A percentile compares a stretch with the other conserved stretches of the same genome.
Conservation (phyloP, 1,139 yeast species). For the Taphrina wiesneri region DNA sequence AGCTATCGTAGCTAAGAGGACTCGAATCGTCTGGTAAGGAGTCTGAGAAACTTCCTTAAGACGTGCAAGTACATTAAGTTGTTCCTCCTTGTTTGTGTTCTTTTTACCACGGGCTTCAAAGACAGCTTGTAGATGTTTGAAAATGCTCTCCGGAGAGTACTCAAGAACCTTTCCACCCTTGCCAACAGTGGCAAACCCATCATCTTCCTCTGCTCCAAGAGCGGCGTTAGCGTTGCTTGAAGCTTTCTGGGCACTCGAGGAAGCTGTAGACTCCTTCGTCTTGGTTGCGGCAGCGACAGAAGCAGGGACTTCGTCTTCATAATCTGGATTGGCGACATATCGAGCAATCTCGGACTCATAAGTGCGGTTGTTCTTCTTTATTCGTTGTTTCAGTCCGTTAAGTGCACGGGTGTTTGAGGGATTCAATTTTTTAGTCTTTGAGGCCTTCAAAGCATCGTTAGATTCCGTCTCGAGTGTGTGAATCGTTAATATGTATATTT, state of each 20-base stretch:
- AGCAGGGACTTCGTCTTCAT: slow-evolving; percentile 42
- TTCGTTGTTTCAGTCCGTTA: slow-evolving; percentile 85
- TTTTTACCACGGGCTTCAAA: slow-evolving; percentile 94
- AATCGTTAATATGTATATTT: slow-evolving; percentile 65
- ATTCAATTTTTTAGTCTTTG: slow-evolving; percentile 69
- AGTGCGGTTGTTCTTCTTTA: slow-evolving; percentile 76
- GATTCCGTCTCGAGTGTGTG: slow-evolving; percentile 73
- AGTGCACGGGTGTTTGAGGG: slow-evolving; percentile 85
- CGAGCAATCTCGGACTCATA: slow-evolving; percentile 59
- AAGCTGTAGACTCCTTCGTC: slow-evolving; percentile 22
- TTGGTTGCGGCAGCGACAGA: slow-evolving; percentile 40
- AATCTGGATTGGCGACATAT: slow-evolving; percentile 69
- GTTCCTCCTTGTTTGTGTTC: slow-evolving; percentile 82
- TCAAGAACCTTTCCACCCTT: slow-evolving; percentile 49
- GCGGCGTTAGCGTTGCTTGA: slow-evolving; percentile 22
- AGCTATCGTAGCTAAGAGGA: slow-evolving; percentile 80
- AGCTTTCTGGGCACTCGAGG: neutral
- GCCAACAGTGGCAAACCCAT: slow-evolving; percentile 50
- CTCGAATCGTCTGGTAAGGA: slow-evolving; percentile 73
- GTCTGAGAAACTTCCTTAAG: slow-evolving; percentile 57
- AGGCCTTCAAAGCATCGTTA: slow-evolving; percentile 58
- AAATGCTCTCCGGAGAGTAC: slow-evolving; percentile 54
- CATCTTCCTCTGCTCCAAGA: slow-evolving; percentile 41
- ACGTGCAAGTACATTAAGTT: slow-evolving; percentile 68
- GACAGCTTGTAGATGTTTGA: slow-evolving; percentile 70